Percentiles rank a stretch among this genome's conserved stretches.
Evolutionary conservation across 257 asterid species (phyloP).

Genomic region (Capsicum chinense): DNA sequence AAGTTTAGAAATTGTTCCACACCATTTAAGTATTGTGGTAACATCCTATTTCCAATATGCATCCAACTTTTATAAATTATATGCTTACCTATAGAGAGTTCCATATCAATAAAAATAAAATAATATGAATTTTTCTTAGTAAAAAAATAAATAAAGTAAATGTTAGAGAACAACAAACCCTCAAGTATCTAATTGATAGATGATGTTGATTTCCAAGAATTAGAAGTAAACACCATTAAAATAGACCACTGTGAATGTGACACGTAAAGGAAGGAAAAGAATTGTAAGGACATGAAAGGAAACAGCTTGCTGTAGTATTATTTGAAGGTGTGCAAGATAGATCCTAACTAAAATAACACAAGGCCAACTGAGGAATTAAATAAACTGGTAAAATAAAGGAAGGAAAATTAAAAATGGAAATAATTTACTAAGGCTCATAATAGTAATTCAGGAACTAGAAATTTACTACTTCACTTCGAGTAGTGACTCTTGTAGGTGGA

Average conservation of each 20-base stretch:
- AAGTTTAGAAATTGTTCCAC: neutral
- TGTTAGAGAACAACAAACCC: neutral
- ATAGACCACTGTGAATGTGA: neutral
- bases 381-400: constrained; percentile 39
- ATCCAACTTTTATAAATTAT: neutral
- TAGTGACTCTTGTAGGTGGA: neutral
- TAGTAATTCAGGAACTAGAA: constrained; percentile 45
- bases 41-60: neutral
- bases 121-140: neutral
- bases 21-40: neutral
- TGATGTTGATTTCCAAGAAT: constrained; percentile 15
- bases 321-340: constrained; percentile 28
- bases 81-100: neutral
- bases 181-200: neutral
- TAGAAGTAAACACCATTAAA: constrained; percentile 14
- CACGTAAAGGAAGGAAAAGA: constrained; percentile 23
- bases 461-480: constrained; percentile 38
- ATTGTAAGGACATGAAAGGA: constrained; percentile 16
- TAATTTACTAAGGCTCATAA: constrained; percentile 40
- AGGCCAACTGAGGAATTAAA: constrained; percentile 38
- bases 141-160: neutral
- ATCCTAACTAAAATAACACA: constrained; percentile 30
- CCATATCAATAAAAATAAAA: neutral
- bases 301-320: constrained; percentile 28
- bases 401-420: constrained; percentile 45